Percentiles rank a stretch among this genome's conserved stretches.
These are phyloP conservation scores for Chytriomyces sp. DNA, from an alignment of 192 early-diverging fungal species.

Conservation along the genomic window DNA sequence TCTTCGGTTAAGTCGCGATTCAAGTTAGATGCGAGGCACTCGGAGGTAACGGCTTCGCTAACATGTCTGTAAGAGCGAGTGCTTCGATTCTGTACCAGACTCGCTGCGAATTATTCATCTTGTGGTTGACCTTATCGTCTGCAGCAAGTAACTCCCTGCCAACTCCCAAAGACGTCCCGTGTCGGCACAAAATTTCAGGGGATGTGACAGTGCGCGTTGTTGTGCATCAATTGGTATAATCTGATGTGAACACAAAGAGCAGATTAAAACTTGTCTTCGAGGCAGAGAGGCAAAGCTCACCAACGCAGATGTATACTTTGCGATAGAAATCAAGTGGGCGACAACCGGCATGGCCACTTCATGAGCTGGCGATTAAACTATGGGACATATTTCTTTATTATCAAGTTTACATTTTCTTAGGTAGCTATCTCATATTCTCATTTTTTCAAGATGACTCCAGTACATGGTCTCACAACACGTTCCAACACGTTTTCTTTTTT, in stretches of 20 bases:
- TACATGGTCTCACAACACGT: conserved; percentile 27
- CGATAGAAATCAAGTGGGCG: conserved; percentile 68
- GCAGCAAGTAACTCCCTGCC: neutral
- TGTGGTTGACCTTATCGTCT: conserved; percentile 6
- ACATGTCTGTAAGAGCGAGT: conserved; percentile 16
- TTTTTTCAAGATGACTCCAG: conserved; percentile 79
- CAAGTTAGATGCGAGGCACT: conserved; percentile 43
- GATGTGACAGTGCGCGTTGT: conserved; percentile 64
- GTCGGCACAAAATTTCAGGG: conserved; percentile 86
- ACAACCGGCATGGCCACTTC: conserved; percentile 94
- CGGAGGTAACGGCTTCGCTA: conserved; percentile 42
- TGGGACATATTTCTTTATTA: no score
- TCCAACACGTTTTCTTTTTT: no score
- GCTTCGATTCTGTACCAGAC: neutral
- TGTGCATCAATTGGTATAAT: conserved; percentile 88
- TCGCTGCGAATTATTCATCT: conserved; percentile 7
- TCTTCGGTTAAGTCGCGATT: conserved; percentile 29
- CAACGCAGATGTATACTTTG: conserved; percentile 30
- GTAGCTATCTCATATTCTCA: no score
- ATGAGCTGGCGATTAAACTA: conserved; percentile 91
- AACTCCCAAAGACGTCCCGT: conserved; percentile 84
- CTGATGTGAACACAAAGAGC: no score
- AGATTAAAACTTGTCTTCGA: neutral
- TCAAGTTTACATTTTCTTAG: no score
- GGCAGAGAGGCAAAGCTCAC: conserved; percentile 17